Percentiles rank a stretch among this genome's conserved stretches.
Conservation (phyloP, 305 asterid species). For the Fraxinus baroniana region DNA sequence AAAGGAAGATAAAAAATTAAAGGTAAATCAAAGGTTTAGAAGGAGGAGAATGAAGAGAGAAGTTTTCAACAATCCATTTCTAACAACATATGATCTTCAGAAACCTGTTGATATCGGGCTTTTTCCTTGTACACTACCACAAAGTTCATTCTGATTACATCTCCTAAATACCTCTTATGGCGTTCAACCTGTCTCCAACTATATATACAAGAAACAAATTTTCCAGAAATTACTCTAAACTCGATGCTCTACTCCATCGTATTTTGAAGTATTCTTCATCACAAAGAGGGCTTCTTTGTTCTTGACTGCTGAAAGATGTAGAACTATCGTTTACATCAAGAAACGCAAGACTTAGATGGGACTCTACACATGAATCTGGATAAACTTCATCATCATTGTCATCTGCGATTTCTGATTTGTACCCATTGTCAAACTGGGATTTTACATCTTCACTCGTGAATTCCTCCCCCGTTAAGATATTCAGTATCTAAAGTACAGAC, state of each 20-base stretch:
- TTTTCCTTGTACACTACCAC: background rate
- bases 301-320: constrained; percentile 66
- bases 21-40: background rate
- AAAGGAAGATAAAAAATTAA: too few species aligned
- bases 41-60: background rate
- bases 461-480: constrained; percentile 60
- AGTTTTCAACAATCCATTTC: background rate
- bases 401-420: constrained; percentile 40
- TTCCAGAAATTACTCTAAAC: constrained; percentile 43
- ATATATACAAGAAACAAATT: background rate
- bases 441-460: constrained; percentile 24
- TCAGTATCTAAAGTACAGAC: constrained; percentile 46
- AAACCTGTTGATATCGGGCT: background rate
- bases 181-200: constrained; percentile 13
- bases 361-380: constrained; percentile 79
- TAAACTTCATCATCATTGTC: constrained; percentile 84
- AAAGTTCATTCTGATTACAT: constrained; percentile 15
- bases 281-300: constrained; percentile 64
- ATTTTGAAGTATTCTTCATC: constrained; percentile 61
- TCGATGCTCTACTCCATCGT: constrained; percentile 74
- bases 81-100: background rate
- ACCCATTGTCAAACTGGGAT: constrained; percentile 8
- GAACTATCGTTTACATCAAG: constrained; percentile 58
- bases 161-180: constrained; percentile 38
- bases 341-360: constrained; percentile 72